Evolutionary conservation across 164 flowering plant species (phyloP), one percentile per base, ranked within the genome.

Genomic region (Dillenia suffruticosa): DNA sequence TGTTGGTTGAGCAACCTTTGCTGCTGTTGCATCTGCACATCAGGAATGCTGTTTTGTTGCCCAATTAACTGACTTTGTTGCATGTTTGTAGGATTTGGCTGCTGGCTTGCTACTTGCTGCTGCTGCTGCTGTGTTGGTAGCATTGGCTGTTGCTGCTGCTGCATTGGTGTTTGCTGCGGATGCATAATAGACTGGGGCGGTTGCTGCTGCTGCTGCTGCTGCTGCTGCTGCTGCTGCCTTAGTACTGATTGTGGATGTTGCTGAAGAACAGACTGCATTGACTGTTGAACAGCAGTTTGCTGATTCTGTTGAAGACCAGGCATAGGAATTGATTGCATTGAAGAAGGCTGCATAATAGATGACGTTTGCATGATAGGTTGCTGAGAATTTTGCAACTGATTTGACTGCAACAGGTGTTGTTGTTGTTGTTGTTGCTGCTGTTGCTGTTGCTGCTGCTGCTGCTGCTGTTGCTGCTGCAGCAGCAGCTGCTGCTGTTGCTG

Each of bases 271-370:
- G 89, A 59, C 52, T 82, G 78, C 53, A 82, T 55, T 10, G 86
- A 60, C 63, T 82, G 95, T 63, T 75, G 92, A 64, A 72, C 65
- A 55, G 89, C 73, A 16, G 88, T 57, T 61, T 77, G 90, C 67
- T 83, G 92, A 72, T 82, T 89, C 67, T 82, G 89, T 66, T 81
- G 91, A 61, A 86, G 72, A 66, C 70, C 62, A 55, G 89, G 62
- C 1, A 75, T 68, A 56, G 78, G 66, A 64, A 77, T 51, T 45
- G 89, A 64, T 57, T 82, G 90, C 77, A 85, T 79, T 44, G 70
- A 44, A 56, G 88, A 76, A 49, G 86, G 76, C 61, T 81, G 87
- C 72, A 67, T 60, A 50, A 75, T 73, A 52, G 84, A 71, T 19
- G 88, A 64, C 44, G 82, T 69, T 73, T 78, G 86, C 81, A 81